Conservation (phyloP, 257 asterid genomes). For the Solanum arcanum region DNA sequence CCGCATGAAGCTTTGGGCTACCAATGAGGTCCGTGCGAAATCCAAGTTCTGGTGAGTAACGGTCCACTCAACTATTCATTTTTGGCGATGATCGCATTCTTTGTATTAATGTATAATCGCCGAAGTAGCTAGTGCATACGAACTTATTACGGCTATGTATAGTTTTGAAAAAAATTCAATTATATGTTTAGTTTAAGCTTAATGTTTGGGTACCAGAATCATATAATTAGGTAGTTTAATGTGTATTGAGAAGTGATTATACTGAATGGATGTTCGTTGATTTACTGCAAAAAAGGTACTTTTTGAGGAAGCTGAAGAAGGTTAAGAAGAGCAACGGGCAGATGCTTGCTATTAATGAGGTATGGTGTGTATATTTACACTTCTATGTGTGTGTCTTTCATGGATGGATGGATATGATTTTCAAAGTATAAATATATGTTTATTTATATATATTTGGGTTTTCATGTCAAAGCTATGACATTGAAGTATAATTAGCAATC, state of each 20-base stretch:
- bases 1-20: background rate
- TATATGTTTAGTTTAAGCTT: background rate
- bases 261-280: background rate
- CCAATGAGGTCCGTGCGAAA: background rate
- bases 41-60: background rate
- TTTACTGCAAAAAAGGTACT: background rate
- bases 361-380: background rate
- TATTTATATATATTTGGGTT: background rate
- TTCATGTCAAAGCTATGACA: background rate
- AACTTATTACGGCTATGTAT: background rate
- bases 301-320: background rate
- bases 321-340: background rate
- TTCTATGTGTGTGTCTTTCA: background rate
- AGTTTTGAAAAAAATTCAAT: background rate
- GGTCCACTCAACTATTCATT: background rate
- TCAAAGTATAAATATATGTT: background rate
- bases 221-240: background rate
- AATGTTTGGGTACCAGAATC: background rate
- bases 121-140: background rate
- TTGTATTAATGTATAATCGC: background rate
- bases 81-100: background rate
- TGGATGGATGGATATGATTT: background rate
- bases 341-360: slow-evolving; percentile 1
- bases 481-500: background rate
- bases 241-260: background rate